Evolutionary conservation across 768 basidiomycete species (phyloP).

Genomic region (Nidula microcarpa): DNA sequence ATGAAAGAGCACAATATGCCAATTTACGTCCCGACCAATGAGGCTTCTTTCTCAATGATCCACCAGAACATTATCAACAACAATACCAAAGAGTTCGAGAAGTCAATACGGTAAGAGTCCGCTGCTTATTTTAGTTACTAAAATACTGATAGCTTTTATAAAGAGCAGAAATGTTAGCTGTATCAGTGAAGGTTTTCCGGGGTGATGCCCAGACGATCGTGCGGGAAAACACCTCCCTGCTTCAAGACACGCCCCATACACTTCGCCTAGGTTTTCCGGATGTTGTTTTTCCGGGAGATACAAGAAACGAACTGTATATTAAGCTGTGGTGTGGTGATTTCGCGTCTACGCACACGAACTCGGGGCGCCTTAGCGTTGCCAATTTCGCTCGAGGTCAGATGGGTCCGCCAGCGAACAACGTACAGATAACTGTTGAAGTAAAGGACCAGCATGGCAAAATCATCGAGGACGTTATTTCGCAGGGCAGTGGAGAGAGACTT

Average conservation of each 20-base stretch:
- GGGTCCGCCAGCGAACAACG: conserved; percentile 56
- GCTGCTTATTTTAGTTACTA: background rate
- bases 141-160: conserved; percentile 3
- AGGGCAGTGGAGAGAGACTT: conserved; percentile 82
- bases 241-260: conserved; percentile 80
- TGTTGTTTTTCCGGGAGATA: conserved; percentile 89
- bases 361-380: conserved; percentile 55
- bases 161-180: conserved; percentile 85
- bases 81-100: conserved; percentile 77
- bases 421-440: conserved; percentile 92
- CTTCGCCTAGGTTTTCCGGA: conserved; percentile 92
- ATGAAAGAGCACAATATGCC: conserved; percentile 82
- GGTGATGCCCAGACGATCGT: conserved; percentile 77
- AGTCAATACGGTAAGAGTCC: conserved; percentile 64
- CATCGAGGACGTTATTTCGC: conserved; percentile 71
- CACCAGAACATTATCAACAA: conserved; percentile 92
- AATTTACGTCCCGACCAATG: conserved; percentile 80
- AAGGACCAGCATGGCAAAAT: conserved; percentile 64
- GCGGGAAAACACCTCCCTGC: conserved; percentile 78
- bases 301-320: conserved; percentile 94
- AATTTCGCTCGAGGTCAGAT: conserved; percentile 58
- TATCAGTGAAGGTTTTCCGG: conserved; percentile 82
- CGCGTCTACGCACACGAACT: conserved; percentile 42
- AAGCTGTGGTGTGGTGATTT: conserved; percentile 97
- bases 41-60: conserved; percentile 85